Evolutionary conservation across 2,329 filamentous ascomycete genomes (phyloP).

Genomic region (Stagonosporopsis chrysanthemi): DNA sequence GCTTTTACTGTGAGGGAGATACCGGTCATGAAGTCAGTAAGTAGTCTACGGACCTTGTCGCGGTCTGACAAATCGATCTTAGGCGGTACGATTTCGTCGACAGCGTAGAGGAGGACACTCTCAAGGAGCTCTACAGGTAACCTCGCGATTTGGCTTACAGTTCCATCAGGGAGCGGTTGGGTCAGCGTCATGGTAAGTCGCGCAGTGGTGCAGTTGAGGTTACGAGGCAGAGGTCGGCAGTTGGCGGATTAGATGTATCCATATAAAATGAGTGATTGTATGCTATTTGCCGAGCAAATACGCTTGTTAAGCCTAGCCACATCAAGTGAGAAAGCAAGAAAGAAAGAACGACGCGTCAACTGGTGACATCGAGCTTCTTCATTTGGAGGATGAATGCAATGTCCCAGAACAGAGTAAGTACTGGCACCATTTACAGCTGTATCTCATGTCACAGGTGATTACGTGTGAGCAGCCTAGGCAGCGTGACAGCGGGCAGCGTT

Average conservation of each 20-base stretch:
- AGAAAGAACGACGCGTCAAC: neutral
- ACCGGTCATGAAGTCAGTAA: neutral
- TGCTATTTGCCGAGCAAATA: neutral
- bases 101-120: neutral
- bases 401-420: no score
- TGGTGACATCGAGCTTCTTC: neutral
- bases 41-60: neutral
- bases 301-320: neutral
- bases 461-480: no score
- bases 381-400: neutral
- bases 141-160: neutral
- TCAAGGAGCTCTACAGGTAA: neutral
- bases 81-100: neutral
- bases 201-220: neutral
- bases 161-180: neutral
- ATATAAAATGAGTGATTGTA: neutral
- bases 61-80: neutral
- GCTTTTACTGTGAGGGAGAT: neutral
- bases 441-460: no score
- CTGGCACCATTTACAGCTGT: no score
- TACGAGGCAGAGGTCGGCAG: neutral
- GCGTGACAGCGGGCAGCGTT: no score
- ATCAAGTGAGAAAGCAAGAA: neutral
- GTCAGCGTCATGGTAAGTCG: neutral
- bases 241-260: neutral